Conservation (phyloP, 1,284 basidiomycete species). For the Polyporus tsugae region DNA sequence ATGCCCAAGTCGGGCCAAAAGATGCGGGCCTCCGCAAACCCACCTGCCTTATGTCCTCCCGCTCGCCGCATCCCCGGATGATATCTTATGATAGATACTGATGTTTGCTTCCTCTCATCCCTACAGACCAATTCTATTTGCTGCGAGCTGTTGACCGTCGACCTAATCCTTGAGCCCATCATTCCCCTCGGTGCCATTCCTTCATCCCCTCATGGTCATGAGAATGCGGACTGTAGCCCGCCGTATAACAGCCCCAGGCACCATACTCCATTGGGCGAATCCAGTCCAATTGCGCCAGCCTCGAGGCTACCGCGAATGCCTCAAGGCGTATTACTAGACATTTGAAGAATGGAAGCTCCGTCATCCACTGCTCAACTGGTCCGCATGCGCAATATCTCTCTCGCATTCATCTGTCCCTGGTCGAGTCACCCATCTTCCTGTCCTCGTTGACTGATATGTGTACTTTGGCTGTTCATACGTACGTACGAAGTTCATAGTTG, state of each 20-base stretch:
- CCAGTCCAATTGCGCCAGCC: constrained; percentile 12
- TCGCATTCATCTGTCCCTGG: not conserved
- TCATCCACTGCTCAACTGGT: not conserved
- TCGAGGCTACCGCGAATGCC: constrained; percentile 27
- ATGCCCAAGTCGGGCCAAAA: constrained; percentile 30
- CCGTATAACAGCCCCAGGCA: constrained; percentile 9
- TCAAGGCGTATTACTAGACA: constrained; percentile 19
- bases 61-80: constrained; percentile 24
- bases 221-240: constrained; percentile 11
- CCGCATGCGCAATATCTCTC: not conserved
- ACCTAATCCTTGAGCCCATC: constrained; percentile 23
- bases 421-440: not conserved
- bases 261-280: constrained; percentile 7
- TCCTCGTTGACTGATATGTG: not conserved
- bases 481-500: no score
- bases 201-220: constrained; percentile 17
- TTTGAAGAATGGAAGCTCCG: constrained; percentile 21
- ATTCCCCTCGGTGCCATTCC: not conserved
- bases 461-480: not conserved
- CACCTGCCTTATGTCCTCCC: constrained; percentile 5
- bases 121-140: not conserved
- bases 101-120: constrained; percentile 22
- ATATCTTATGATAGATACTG: constrained; percentile 29
- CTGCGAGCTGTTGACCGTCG: constrained; percentile 7
- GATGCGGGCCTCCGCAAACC: constrained; percentile 21